Evolutionary conservation across 148 eudicot genomes (phyloP).

Genomic region (Amaranthus cruentus): DNA sequence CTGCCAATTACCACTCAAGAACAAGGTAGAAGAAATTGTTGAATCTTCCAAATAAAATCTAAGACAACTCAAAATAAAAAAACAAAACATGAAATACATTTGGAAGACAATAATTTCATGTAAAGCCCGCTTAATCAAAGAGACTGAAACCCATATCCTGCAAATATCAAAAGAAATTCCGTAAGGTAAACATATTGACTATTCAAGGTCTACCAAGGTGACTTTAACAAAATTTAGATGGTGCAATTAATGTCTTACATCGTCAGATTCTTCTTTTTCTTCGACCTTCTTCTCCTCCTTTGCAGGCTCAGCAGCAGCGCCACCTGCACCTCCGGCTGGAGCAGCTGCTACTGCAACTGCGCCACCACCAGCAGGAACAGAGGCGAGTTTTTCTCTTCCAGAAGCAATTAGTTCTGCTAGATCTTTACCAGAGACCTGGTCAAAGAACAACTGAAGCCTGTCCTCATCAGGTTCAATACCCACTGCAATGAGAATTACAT

Average conservation of each 20-base stretch:
- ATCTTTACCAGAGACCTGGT: conserved; percentile 59
- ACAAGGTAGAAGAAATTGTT: not conserved
- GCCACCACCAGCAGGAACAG: conserved; percentile 85
- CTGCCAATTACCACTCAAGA: conserved; percentile 13
- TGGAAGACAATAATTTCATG: not conserved
- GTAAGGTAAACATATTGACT: not conserved
- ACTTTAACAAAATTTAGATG: not conserved
- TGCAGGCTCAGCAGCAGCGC: conserved; percentile 56
- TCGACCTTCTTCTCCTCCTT: conserved; percentile 85
- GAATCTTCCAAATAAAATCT: conserved; percentile 3
- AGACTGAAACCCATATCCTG: conserved; percentile 92
- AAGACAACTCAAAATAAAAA: conserved; percentile 2
- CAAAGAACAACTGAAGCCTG: conserved; percentile 53
- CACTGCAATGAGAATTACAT: conserved; percentile 35
- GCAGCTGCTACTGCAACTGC: conserved; percentile 52
- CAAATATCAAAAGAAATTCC: conserved; percentile 8
- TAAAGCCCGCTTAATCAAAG: conserved; percentile 50
- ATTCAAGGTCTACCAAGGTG: not conserved
- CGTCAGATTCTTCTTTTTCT: conserved; percentile 86
- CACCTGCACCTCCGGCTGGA: conserved; percentile 45
- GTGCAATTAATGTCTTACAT: conserved; percentile 35
- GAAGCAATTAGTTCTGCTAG: conserved; percentile 68
- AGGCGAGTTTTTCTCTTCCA: conserved; percentile 84
- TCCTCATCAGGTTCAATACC: conserved; percentile 74
- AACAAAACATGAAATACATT: conserved; percentile 16